These are phyloP conservation scores for Brettanomyces sp. DNA, from an alignment of 805 yeast species.

Conservation along the genomic window DNA sequence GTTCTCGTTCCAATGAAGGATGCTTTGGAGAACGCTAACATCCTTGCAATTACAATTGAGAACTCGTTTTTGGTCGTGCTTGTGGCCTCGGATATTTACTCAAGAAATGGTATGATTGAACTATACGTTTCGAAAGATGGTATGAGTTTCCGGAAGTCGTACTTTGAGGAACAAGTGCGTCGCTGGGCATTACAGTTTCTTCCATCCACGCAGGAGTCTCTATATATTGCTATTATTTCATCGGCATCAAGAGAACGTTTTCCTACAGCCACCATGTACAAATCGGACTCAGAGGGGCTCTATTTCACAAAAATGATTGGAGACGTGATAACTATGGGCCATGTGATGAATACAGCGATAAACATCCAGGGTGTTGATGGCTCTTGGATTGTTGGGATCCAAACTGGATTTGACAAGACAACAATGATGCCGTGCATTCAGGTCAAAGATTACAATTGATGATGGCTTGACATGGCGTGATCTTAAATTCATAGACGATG, in stretches of 20 bases:
- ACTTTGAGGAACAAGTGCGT: conserved; percentile 28
- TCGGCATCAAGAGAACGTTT: conserved; percentile 8
- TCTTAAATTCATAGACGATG: conserved; percentile 37
- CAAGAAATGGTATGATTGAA: conserved; percentile 26
- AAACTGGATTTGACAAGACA: conserved; percentile 11
- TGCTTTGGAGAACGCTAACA: conserved; percentile 14
- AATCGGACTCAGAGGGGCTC: conserved; percentile 53
- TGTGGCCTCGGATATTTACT: conserved; percentile 35
- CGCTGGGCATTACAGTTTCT: conserved; percentile 30
- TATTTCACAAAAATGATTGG: conserved; percentile 37
- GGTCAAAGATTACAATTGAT: conserved; percentile 37
- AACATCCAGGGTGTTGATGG: conserved; percentile 51
- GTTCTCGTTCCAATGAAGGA: conserved; percentile 8
- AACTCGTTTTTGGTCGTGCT: conserved; percentile 33
- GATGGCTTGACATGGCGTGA: conserved; percentile 46
- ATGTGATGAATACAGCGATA: conserved; percentile 31
- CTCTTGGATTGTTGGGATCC: conserved; percentile 39
- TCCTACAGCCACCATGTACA: conserved; percentile 28
- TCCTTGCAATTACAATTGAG: conserved; percentile 26
- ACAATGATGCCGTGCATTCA: conserved; percentile 7
- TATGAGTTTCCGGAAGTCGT: conserved; percentile 28
- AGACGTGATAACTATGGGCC: conserved; percentile 26
- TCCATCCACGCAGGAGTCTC: conserved; percentile 30
- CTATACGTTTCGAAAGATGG: conserved; percentile 42
- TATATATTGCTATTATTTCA: conserved; percentile 31